These are phyloP conservation scores for Verticillium dahliae DNA, from an alignment of 2,329 filamentous ascomycete genomes.

Conservation along the genomic window DNA sequence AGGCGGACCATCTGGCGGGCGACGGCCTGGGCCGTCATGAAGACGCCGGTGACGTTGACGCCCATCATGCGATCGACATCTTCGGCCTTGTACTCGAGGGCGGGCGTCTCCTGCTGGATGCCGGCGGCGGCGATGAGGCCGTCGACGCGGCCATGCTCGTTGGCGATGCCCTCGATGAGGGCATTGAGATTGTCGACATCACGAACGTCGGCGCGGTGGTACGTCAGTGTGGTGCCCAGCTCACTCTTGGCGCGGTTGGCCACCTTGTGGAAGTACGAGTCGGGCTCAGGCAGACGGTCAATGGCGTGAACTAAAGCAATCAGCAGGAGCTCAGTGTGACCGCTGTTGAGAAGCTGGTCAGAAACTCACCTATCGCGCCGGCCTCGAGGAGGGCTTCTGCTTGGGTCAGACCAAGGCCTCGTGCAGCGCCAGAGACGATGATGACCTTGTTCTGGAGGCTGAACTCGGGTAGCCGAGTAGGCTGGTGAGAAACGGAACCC, in stretches of 20 bases:
- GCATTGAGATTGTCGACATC: conserved; percentile 62
- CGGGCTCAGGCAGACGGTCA: conserved; percentile 48
- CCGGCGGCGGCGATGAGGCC: conserved; percentile 36
- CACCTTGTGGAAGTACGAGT: conserved; percentile 56
- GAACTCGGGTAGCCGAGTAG: conserved; percentile 60
- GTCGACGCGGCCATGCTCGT: conserved; percentile 43
- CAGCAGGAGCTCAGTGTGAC: neutral
- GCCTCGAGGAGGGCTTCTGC: conserved; percentile 74
- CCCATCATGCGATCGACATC: conserved; percentile 28
- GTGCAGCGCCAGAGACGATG: conserved; percentile 68
- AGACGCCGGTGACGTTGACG: conserved; percentile 33
- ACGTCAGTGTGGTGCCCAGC: conserved; percentile 62
- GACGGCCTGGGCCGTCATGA: conserved; percentile 35
- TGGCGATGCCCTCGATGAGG: conserved; percentile 62
- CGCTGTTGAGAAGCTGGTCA: neutral
- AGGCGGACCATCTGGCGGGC: conserved; percentile 29
- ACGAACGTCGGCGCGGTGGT: conserved; percentile 75
- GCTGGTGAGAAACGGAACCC: neutral
- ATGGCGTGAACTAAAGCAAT: conserved; percentile 51
- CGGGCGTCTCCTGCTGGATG: conserved; percentile 26
- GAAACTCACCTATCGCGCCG: conserved; percentile 49
- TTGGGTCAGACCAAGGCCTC: conserved; percentile 72
- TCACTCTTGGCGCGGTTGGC: conserved; percentile 56
- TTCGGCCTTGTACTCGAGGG: conserved; percentile 31
- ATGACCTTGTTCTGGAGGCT: conserved; percentile 67